Evolutionary conservation across 768 basidiomycete genomes (phyloP).

Genomic region (Mycena capillaripes): DNA sequence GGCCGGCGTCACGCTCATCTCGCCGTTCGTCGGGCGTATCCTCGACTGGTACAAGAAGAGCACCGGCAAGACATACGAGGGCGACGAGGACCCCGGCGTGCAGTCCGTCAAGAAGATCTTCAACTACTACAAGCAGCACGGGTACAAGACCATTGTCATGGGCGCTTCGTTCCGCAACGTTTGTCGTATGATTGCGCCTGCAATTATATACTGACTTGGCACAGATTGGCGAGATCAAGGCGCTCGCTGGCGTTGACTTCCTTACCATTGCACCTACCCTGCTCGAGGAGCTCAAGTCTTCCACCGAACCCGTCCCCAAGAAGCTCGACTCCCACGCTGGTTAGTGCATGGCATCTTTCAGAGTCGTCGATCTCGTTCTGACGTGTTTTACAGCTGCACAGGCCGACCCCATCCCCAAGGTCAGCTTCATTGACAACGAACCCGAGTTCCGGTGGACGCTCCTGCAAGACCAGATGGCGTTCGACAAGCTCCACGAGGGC

Average conservation of each 20-base stretch:
- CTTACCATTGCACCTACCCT: conserved; percentile 93
- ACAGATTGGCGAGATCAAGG: conserved; percentile 92
- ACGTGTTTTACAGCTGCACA: conserved; percentile 57
- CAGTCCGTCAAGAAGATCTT: conserved; percentile 96
- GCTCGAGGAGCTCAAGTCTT: conserved; percentile 93
- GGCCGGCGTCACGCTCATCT: conserved; percentile 98
- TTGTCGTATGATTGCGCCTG: conserved; percentile 41
- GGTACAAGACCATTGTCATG: conserved; percentile 99
- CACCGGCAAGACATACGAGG: conserved; percentile 89
- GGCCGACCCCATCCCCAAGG: conserved; percentile 79
- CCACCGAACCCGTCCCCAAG: conserved; percentile 83
- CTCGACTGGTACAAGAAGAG: conserved; percentile 99
- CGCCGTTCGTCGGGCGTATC: conserved; percentile 99
- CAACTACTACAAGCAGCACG: conserved; percentile 99
- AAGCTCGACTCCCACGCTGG: conserved; percentile 79
- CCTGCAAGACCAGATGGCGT: conserved; percentile 96
- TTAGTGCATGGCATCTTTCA: conserved; percentile 49
- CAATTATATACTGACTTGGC: conserved; percentile 19
- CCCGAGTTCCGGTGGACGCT: conserved; percentile 96
- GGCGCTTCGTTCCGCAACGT: conserved; percentile 99
- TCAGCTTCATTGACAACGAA: conserved; percentile 91
- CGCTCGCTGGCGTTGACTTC: conserved; percentile 97
- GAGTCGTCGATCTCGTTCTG: background rate
- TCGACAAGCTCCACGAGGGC: conserved; percentile 98
- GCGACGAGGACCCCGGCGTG: conserved; percentile 96